These are phyloP conservation scores for Isabelozyma pseudorhagii DNA, from an alignment of 805 yeast species.

Conservation along the genomic window DNA sequence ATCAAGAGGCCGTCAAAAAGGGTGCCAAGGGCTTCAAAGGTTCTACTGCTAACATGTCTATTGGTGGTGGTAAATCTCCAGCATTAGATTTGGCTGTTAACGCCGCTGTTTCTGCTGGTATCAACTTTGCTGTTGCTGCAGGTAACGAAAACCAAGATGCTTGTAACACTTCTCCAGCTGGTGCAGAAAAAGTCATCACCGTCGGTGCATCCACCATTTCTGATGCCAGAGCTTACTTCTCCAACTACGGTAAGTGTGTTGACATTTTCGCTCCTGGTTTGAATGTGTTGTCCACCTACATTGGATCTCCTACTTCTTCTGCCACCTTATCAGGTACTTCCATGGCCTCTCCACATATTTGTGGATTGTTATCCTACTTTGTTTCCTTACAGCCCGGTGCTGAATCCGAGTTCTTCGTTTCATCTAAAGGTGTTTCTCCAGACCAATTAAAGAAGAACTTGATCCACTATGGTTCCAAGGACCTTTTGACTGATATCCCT, in stretches of 20 bases:
- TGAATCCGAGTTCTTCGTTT: constrained; percentile 57
- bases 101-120: constrained; percentile 55
- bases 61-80: constrained; percentile 57
- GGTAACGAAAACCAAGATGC: constrained; percentile 69
- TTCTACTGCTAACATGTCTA: constrained; percentile 60
- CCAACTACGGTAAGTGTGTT: constrained; percentile 94
- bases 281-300: constrained; percentile 78
- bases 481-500: constrained; percentile 59
- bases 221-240: constrained; percentile 91
- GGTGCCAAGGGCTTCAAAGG: constrained; percentile 50
- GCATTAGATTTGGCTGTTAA: constrained; percentile 57
- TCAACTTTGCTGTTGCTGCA: constrained; percentile 62
- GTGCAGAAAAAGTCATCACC: constrained; percentile 79
- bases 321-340: constrained; percentile 93
- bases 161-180: constrained; percentile 88
- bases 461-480: constrained; percentile 64
- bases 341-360: constrained; percentile 97
- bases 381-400: constrained; percentile 79
- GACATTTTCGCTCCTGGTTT: constrained; percentile 97
- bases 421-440: constrained; percentile 60
- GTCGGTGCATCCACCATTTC: constrained; percentile 93
- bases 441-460: constrained; percentile 73
- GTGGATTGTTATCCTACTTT: constrained; percentile 88
- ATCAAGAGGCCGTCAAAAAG: constrained; percentile 22
- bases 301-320: constrained; percentile 72